Evolutionary conservation across 495 filamentous ascomycete species (phyloP).

Genomic region (Xylaria telfairii): DNA sequence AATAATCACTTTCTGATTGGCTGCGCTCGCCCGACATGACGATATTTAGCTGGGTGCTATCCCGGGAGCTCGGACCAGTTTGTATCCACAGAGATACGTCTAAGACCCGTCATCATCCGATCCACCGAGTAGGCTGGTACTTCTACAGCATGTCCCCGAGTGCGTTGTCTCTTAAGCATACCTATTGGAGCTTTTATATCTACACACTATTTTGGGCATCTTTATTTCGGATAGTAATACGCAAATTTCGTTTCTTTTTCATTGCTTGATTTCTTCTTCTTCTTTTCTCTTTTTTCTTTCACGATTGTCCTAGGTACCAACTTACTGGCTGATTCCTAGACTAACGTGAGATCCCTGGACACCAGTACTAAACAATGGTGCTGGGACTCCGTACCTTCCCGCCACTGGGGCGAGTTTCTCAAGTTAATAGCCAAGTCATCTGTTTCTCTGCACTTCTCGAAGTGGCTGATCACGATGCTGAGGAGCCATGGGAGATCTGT

Average conservation of each 20-base stretch:
- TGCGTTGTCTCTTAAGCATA: not conserved
- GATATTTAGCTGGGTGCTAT: not conserved
- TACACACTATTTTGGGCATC: not conserved
- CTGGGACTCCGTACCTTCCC: constrained; percentile 15
- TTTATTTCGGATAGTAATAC: not conserved
- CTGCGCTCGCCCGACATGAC: not conserved
- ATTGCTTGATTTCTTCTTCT: not conserved
- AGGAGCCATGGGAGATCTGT: constrained; percentile 71
- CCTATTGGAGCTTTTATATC: not conserved
- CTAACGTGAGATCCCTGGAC: not conserved
- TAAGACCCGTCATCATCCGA: constrained; percentile 18
- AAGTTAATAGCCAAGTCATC: constrained; percentile 12
- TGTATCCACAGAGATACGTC: too few species aligned
- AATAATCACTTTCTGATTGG: constrained; percentile 41
- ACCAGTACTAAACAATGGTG: constrained; percentile 9
- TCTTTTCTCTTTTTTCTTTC: not conserved
- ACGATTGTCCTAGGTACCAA: not conserved
- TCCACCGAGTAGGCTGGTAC: not conserved
- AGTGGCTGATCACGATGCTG: constrained; percentile 57
- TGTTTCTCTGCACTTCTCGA: constrained; percentile 59
- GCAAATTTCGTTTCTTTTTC: too few species aligned
- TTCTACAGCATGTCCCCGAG: too few species aligned
- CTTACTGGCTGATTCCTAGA: not conserved
- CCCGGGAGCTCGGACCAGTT: constrained; percentile 19
- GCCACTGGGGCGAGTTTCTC: constrained; percentile 23